These are phyloP conservation scores for Podospora appendiculata DNA, from an alignment of 495 filamentous ascomycete species.

Conservation along the genomic window DNA sequence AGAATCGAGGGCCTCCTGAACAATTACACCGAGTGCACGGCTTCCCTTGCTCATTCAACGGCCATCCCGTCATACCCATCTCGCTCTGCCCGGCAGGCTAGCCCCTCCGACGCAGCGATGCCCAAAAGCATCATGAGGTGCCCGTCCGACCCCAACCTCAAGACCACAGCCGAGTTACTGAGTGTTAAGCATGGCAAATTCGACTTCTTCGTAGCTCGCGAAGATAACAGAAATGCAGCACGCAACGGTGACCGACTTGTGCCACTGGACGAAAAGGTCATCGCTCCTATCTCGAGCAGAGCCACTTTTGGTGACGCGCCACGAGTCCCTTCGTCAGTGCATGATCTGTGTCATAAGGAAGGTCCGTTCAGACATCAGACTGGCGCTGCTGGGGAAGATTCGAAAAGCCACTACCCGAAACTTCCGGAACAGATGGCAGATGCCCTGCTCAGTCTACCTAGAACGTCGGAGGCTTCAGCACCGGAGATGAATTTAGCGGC, in stretches of 20 bases:
- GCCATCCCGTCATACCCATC: too few relatives aligned
- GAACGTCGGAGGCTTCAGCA: too few relatives aligned
- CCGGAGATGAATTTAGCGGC: too few relatives aligned
- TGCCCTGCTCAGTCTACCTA: background rate
- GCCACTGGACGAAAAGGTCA: background rate
- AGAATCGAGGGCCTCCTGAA: constrained; percentile 2
- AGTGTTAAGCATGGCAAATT: constrained; percentile 26
- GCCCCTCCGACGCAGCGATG: constrained; percentile 39
- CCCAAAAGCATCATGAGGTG: constrained; percentile 20
- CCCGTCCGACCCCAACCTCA: background rate
- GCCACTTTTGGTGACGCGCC: background rate
- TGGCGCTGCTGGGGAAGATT: background rate
- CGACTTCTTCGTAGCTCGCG: constrained; percentile 33
- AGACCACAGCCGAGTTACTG: constrained; percentile 15
- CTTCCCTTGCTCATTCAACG: background rate
- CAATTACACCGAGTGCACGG: background rate
- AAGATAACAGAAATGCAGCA: constrained; percentile 21
- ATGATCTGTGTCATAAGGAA: constrained; percentile 9
- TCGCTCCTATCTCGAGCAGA: too few relatives aligned
- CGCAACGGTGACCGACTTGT: background rate
- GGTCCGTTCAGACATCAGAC: background rate
- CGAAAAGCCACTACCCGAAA: background rate
- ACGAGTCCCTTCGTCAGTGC: constrained; percentile 1
- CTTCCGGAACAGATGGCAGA: background rate
- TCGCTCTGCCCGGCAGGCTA: constrained; percentile 17